Base-by-base conservation (phyloP, 2,329 filamentous ascomycete genomes). In the Rugonectria rugulosa region DNA sequence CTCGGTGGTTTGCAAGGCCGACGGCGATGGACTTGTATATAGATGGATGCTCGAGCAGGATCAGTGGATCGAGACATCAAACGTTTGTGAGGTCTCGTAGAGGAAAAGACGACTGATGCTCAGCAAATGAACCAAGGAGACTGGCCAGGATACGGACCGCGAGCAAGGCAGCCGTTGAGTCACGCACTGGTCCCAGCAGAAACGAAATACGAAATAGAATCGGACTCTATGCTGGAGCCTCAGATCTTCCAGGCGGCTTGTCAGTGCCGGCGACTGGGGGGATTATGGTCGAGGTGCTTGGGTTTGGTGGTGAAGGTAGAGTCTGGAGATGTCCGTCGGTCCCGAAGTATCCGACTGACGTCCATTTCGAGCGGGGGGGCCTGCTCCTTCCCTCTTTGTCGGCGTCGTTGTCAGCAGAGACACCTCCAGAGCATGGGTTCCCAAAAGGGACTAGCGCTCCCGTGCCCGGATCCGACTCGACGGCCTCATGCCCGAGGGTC, bases 391-490 rank as follows among this genome's bases (percentile, higher is more conserved):
- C 46, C 49, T 41, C 51, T 32, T 44, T 36, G 37, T 10, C 29
- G 31, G 48, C 56, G 32, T 40, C 50, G 17, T 11, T 19, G 45
- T 40, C 24, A 42, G 45, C 19, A n/a, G 17, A 37, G n/a, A n/a
- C n/a, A n/a, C n/a, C n/a, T n/a, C n/a, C n/a, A n/a, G 15, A 44
- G 34, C 17, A 23, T 15, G 17, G 7, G 26, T 36, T 45, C 61
- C 64, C 51, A 53, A 59, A 60, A 42, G 12, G 43, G 66, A 14
- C 48, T 68, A 67, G 66, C 56, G 49, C 6, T 20, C n/a, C 49
- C 41, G 27, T 41, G 36, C 31, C 61, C 59, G 63, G 65, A 58
- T 61, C 63, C 65, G 60, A 61, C 50, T 26, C 15, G 15, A 21
- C 17, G 31, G 27, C 36, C 49, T 62, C 60, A 57, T 49, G 19